Evolutionary conservation across 2,329 filamentous ascomycete genomes (phyloP).

Genomic region (Alternaria consortialis): DNA sequence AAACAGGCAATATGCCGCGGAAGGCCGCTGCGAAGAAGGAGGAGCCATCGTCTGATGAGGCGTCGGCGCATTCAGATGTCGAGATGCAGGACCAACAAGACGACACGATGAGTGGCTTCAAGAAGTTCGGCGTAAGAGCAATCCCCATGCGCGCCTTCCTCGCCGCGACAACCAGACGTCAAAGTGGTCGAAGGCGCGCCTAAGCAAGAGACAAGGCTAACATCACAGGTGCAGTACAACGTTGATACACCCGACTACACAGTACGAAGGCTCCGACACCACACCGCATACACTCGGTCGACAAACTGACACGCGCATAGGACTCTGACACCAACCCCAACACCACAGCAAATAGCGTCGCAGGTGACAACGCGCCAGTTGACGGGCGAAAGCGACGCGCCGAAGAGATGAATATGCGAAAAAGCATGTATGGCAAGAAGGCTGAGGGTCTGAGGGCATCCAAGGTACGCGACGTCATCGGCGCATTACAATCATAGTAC

Average conservation of each 20-base stretch:
- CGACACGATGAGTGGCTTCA: constrained; percentile 44
- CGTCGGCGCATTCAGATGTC: constrained; percentile 49
- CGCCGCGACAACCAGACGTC: background rate
- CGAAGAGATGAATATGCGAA: constrained; percentile 87
- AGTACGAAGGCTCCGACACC: constrained; percentile 45
- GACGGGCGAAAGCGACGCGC: constrained; percentile 88
- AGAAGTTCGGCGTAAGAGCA: constrained; percentile 46
- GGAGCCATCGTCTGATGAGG: constrained; percentile 49
- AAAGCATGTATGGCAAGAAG: constrained; percentile 94
- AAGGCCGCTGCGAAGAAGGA: constrained; percentile 48
- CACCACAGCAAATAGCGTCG: constrained; percentile 82
- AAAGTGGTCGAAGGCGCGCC: constrained; percentile 7
- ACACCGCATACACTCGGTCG: constrained; percentile 4
- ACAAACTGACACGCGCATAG: constrained; percentile 49
- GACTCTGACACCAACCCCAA: constrained; percentile 73
- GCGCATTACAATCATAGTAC: constrained; percentile 2
- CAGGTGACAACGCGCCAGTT: constrained; percentile 69
- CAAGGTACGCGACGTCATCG: constrained; percentile 68
- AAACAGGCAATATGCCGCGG: constrained; percentile 52
- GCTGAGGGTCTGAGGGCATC: constrained; percentile 91
- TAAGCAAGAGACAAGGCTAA: constrained; percentile 33
- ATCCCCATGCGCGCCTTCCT: constrained; percentile 15
- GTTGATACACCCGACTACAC: constrained; percentile 71
- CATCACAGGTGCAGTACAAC: constrained; percentile 53
- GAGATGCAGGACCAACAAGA: constrained; percentile 50